Evolutionary conservation across 495 filamentous ascomycete species (phyloP).

Genomic region (Melanomma pulvis-pyrius): DNA sequence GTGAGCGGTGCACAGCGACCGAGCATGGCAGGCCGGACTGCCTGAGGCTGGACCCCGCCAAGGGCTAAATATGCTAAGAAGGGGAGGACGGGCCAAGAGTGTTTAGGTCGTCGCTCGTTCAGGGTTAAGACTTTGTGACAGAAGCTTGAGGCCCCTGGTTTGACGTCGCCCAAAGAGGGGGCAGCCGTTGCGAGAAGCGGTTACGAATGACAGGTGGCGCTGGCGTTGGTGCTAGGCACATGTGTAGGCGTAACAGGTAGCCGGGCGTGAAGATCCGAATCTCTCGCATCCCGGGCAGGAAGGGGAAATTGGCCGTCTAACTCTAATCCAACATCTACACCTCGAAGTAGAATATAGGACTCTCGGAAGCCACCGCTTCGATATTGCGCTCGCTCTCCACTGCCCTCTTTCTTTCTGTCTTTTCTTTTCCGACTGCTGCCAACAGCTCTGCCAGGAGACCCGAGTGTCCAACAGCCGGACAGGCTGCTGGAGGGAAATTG

Average conservation of each 20-base stretch:
- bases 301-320: neutral
- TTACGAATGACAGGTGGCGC: neutral
- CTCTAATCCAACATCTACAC: neutral
- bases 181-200: neutral
- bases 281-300: neutral
- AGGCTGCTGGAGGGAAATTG: neutral
- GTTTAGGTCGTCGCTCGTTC: neutral
- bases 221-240: too few species aligned
- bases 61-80: conserved; percentile 4
- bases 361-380: too few species aligned
- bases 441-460: too few species aligned
- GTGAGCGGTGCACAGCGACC: neutral
- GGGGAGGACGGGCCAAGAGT: neutral
- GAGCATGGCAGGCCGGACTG: neutral
- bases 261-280: neutral
- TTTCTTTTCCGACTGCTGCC: too few species aligned
- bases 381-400: too few species aligned
- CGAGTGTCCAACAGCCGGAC: too few species aligned
- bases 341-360: too few species aligned
- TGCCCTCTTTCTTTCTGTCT: too few species aligned
- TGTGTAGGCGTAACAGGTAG: too few species aligned
- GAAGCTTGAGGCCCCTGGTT: conserved; percentile 12
- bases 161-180: neutral
- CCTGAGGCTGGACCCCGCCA: conserved; percentile 15
- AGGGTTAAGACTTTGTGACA: conserved; percentile 19